A percentile compares a stretch with the other conserved stretches of the same genome.
Evolutionary conservation across 257 asterid genomes (phyloP).

Genomic region (Rehmannia glutinosa): DNA sequence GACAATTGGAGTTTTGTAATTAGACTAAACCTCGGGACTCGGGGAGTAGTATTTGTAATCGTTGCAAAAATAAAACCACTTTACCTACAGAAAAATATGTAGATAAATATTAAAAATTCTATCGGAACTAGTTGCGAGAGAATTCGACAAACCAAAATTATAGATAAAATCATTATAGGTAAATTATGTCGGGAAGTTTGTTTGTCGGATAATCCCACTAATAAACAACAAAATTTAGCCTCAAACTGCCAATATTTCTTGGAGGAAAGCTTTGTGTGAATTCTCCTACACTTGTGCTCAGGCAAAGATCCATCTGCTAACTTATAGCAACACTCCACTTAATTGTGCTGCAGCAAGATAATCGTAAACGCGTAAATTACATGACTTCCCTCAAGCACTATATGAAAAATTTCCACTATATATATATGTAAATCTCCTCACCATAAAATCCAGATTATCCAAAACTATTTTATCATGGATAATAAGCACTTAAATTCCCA

Average conservation of each 20-base stretch:
- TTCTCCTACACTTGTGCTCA: background rate
- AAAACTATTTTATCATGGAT: conserved; percentile 21
- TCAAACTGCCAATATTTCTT: background rate
- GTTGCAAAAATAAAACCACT: too few species aligned
- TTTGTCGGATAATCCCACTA: background rate
- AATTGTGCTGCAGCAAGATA: background rate
- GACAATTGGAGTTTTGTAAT: too few species aligned
- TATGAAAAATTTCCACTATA: background rate
- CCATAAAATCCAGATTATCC: background rate
- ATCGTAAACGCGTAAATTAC: background rate
- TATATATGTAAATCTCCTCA: conserved; percentile 1
- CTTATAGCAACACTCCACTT: background rate
- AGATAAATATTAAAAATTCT: too few species aligned
- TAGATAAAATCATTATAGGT: too few species aligned
- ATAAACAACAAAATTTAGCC: background rate
- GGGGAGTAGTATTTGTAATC: too few species aligned
- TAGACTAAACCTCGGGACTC: too few species aligned
- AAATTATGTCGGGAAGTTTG: too few species aligned
- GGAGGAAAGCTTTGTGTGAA: conserved; percentile 25
- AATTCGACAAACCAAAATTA: too few species aligned
- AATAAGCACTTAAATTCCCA: background rate
- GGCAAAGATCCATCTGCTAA: conserved; percentile 16
- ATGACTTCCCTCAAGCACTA: conserved; percentile 19
- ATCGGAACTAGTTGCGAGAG: too few species aligned
- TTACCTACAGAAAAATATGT: too few species aligned